phyloP scores from a whole-genome alignment of 169 alveolate species.

The Nephromyces sp. region DNA sequence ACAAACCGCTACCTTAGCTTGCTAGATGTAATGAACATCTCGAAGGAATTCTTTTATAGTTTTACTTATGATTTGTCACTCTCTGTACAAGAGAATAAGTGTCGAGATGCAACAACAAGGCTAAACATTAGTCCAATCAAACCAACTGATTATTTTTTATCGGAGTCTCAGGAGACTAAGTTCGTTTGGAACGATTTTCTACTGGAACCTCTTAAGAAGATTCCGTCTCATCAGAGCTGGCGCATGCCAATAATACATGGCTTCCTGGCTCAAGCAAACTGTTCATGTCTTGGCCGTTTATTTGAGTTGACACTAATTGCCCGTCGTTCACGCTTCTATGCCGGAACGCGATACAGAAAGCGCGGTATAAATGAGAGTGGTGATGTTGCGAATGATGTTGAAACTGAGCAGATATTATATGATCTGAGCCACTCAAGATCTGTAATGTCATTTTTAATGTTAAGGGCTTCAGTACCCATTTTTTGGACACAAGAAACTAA shows the following conservation, averaged over 20 bases:
- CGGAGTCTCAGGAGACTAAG: background rate
- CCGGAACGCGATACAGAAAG: conserved; percentile 81
- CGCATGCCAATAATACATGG: conserved; percentile 1
- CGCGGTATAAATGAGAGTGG: conserved; percentile 2
- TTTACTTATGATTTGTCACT: background rate
- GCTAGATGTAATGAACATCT: background rate
- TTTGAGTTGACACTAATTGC: conserved; percentile 66
- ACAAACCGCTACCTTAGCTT: background rate
- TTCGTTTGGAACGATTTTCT: background rate
- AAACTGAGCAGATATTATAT: conserved; percentile 76
- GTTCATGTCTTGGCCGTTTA: background rate
- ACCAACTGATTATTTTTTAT: background rate
- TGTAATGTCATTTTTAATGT: background rate
- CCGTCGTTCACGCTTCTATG: conserved; percentile 69
- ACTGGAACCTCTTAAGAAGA: background rate
- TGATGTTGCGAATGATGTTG: conserved; percentile 82
- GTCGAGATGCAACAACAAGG: too few species aligned
- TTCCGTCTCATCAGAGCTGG: background rate
- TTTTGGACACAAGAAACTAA: conserved; percentile 72
- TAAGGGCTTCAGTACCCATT: conserved; percentile 80
- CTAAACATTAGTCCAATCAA: too few species aligned
- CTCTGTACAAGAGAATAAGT: background rate
- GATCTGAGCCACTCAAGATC: background rate
- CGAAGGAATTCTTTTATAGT: background rate
- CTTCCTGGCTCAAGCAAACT: conserved; percentile 3